These are phyloP conservation scores for Microsporum canis DNA, from an alignment of 2,329 filamentous ascomycete genomes.

Conservation along the genomic window DNA sequence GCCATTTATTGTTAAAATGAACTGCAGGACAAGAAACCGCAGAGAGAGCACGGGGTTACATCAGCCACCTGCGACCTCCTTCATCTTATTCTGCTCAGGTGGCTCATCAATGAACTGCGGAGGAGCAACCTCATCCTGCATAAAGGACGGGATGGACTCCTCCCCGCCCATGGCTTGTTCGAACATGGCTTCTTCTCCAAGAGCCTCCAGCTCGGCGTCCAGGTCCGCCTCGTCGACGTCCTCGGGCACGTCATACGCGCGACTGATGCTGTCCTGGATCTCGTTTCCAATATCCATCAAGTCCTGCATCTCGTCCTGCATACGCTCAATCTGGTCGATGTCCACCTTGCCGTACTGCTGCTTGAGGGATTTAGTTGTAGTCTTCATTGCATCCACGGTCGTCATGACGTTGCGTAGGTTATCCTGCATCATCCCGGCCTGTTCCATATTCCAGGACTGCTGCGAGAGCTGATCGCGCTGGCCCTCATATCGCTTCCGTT, in stretches of 20 bases:
- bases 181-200: conserved; percentile 88
- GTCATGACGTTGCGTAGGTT: conserved; percentile 98
- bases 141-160: conserved; percentile 63
- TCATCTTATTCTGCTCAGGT: conserved; percentile 64
- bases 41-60: background rate
- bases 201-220: conserved; percentile 87
- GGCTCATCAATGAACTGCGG: conserved; percentile 87
- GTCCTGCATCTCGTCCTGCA: conserved; percentile 99
- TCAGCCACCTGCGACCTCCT: conserved; percentile 56
- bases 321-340: conserved; percentile 89
- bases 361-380: conserved; percentile 81
- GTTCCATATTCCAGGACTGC: conserved; percentile 99
- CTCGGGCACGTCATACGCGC: conserved; percentile 89
- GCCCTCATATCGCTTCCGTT: conserved; percentile 84
- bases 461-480: conserved; percentile 88
- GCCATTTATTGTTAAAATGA: background rate
- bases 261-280: conserved; percentile 85
- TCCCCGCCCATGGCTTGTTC: conserved; percentile 55
- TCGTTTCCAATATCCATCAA: conserved; percentile 96
- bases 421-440: conserved; percentile 96
- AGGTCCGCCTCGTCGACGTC: conserved; percentile 95
- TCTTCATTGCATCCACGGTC: conserved; percentile 94
- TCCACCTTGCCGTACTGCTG: conserved; percentile 96
- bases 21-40: background rate
- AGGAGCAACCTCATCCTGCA: conserved; percentile 76